Evolutionary conservation across 768 basidiomycete genomes (phyloP).

Genomic region (Leccinellum rugosiceps): DNA sequence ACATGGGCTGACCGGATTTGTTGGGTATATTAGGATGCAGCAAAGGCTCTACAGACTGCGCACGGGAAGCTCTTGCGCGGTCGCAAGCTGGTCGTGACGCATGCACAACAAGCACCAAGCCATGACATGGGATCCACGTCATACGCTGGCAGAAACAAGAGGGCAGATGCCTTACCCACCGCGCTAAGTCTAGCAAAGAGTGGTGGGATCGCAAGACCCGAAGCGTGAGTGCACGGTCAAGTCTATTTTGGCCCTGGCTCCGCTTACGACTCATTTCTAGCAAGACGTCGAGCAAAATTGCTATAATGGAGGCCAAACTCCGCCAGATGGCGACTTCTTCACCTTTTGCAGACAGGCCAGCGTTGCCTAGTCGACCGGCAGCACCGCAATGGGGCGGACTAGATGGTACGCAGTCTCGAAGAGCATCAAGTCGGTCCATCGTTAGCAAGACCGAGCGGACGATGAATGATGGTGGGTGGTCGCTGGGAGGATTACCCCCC

Average conservation of each 20-base stretch:
- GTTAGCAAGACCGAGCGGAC: not conserved
- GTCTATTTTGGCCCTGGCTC: constrained; percentile 2
- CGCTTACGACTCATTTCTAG: constrained; percentile 11
- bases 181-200: constrained; percentile 87
- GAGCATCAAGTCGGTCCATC: not conserved
- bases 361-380: constrained; percentile 22
- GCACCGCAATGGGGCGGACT: not conserved
- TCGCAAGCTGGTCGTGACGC: constrained; percentile 86
- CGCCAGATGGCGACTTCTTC: constrained; percentile 59
- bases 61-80: constrained; percentile 84
- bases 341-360: constrained; percentile 18
- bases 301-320: constrained; percentile 94
- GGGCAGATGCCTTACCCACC: constrained; percentile 71
- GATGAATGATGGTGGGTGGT: constrained; percentile 1
- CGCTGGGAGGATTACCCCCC: not conserved
- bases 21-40: constrained; percentile 69
- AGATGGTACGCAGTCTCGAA: not conserved
- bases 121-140: constrained; percentile 29
- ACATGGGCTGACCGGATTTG: constrained; percentile 18
- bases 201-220: constrained; percentile 45
- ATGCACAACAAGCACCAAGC: constrained; percentile 78
- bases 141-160: constrained; percentile 35
- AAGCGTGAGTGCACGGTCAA: constrained; percentile 37
- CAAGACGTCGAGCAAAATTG: constrained; percentile 87
- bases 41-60: constrained; percentile 66